phyloP scores from a whole-genome alignment of 2,329 filamentous ascomycete genomes.

The Cytospora piceae region DNA sequence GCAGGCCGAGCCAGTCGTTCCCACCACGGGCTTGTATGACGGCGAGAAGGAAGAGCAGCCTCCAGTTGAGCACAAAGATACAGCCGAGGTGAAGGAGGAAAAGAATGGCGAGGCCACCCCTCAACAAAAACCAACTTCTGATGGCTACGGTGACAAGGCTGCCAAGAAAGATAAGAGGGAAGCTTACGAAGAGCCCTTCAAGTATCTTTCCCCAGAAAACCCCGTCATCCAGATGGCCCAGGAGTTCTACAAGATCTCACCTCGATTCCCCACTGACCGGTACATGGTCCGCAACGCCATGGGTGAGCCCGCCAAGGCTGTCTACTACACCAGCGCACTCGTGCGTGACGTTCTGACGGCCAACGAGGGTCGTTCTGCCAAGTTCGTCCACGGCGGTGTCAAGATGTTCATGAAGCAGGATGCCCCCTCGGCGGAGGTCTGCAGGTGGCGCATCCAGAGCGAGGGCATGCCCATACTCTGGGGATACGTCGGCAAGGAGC shows the following conservation, averaged over 20 bases:
- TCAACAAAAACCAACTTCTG: constrained; percentile 32
- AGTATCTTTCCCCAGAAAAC: constrained; percentile 78
- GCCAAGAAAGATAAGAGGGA: constrained; percentile 49
- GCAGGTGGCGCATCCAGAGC: constrained; percentile 92
- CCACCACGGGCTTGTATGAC: constrained; percentile 24
- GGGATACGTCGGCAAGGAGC: constrained; percentile 80
- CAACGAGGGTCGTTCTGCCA: constrained; percentile 90
- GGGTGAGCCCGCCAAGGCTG: constrained; percentile 86
- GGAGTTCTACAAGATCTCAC: constrained; percentile 81
- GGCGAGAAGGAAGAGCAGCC: constrained; percentile 24
- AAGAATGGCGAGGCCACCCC: constrained; percentile 28
- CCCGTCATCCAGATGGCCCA: constrained; percentile 77
- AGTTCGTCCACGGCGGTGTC: constrained; percentile 94
- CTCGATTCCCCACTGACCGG: constrained; percentile 83
- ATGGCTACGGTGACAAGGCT: constrained; percentile 36
- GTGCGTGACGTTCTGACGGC: constrained; percentile 81
- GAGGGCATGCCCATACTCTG: constrained; percentile 92
- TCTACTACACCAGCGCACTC: constrained; percentile 91
- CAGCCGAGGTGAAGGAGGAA: constrained; percentile 11
- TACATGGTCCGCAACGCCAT: constrained; percentile 96
- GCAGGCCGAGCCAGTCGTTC: constrained; percentile 30
- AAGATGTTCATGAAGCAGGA: constrained; percentile 99
- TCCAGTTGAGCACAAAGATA: constrained; percentile 19
- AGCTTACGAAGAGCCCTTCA: constrained; percentile 88
- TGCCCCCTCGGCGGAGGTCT: constrained; percentile 81